Base-by-base conservation (phyloP, 2,329 filamentous ascomycete genomes). In the Hortaea sp. region DNA sequence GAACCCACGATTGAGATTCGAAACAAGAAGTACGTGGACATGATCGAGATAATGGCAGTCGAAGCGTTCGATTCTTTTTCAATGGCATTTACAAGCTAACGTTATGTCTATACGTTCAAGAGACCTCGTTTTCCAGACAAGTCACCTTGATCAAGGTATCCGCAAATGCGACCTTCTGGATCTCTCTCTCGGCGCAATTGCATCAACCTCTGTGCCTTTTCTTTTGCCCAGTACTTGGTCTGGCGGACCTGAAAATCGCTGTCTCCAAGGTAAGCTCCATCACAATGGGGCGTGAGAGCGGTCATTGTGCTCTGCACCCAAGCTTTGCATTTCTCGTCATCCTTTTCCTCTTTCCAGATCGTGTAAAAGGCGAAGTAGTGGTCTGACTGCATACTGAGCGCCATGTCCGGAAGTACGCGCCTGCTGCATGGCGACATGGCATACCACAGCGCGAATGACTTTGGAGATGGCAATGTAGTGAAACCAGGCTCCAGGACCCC, bases 311-410 rank as follows among this genome's bases (percentile, higher is more conserved):
- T 50, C n/a, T 56, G 55, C 1, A 74, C 65, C 75, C 75, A 78
- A 1, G 38, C 50, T 29, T 60, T 58, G 54, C 69, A 73, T n/a
- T 52, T 49, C 0, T 54, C 57, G 49, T 77, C 75, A 35, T 77
- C 72, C 2, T 55, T 49, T 12, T 58, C 62, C 27, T 73, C 60
- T 42, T 75, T 69, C 69, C 72, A 78, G 1, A 76, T 60, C 0
- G 70, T 65, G 52, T 78, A 78, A 2, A 74, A 45, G 1, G 75
- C 73, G 54, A 78, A 72, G 57, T 78, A 78, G 56, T 78, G 74
- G 52, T 78, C 75, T 0, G 67, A 68, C 45, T 77, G 74, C 69
- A 77, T 69, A 29, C 68, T 73, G 10, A 77, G 60, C 3, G 75
- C 75, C 75, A 78, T 78, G 47, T 73, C 70, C 1, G 66, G 64